These are phyloP conservation scores for Colletotrichum kahawae DNA, from an alignment of 2,329 filamentous ascomycete genomes.

Conservation along the genomic window DNA sequence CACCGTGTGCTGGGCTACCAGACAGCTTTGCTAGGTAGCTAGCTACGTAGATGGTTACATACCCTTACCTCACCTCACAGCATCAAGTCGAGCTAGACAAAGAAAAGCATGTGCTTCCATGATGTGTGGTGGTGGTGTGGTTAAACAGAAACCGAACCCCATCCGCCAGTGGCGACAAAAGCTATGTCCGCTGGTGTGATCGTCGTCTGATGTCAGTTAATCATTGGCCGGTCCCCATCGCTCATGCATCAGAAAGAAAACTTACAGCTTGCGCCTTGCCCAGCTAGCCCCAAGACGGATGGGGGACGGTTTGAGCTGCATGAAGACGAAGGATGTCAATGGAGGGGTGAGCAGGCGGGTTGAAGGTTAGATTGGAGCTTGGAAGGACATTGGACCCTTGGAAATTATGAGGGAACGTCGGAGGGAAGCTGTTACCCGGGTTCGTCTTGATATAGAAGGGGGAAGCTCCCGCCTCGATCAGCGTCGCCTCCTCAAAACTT, in stretches of 20 bases:
- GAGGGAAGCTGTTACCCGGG: background rate
- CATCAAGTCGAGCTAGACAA: background rate
- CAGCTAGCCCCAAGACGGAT: background rate
- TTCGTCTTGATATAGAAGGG: background rate
- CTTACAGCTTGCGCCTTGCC: background rate
- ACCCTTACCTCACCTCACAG: background rate
- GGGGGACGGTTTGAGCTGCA: background rate
- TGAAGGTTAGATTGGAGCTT: background rate
- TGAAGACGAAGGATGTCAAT: background rate
- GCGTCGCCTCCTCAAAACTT: background rate
- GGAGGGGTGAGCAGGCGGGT: background rate
- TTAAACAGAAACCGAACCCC: background rate
- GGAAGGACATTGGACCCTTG: conserved; percentile 5
- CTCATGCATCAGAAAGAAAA: background rate
- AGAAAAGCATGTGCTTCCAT: background rate
- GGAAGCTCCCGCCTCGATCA: background rate
- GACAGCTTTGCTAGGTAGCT: no score
- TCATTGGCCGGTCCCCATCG: background rate
- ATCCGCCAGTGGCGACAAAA: background rate
- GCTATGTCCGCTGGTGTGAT: background rate
- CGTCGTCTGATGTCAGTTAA: background rate
- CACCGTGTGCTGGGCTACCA: no score
- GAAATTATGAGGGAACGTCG: background rate
- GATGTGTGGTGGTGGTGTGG: background rate
- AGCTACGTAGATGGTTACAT: background rate